Base-by-base conservation (phyloP, 169 alveolate species). In the Plasmodium reichenowi region DNA sequence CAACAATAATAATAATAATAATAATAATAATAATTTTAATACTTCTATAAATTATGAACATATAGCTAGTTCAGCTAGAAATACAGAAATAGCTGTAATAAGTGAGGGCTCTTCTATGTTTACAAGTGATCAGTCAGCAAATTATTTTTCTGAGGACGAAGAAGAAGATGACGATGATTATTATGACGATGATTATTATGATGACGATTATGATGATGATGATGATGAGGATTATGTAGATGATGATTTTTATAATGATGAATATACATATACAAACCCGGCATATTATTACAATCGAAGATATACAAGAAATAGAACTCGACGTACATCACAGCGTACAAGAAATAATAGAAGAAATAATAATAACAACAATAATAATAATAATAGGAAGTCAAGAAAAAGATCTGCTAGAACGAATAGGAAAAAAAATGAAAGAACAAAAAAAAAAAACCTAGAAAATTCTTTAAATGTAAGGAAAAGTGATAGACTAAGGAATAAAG, bases 81-180 rank as follows among this genome's bases (percentile, higher is more conserved):
- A 78, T 47, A 47, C 89, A 4, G 89, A 78, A 38, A 78, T 78
- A 12, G 89, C 89, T 20, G 70, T 78, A 2, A 78, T 78, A 50
- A 78, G 89, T 50, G 89, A 78, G 12, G 78, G 38, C 0, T 78
- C 89, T 8, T 78, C 89, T 15, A 56, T 52, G 47, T 78, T 78
- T 66, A 78, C 89, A 0, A 78, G 89, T 48, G 89, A 78, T 17
- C 89, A 78, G 17, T 78, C 89, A 3, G 89, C 89, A 8, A 66
- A 78, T 29, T 78, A 64, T 10, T 78, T 78, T 15, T 5, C 76
- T 8, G 89, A 64, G 2, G 89, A 78, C 6, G 88, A 75, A 38
- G 75, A 78, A 64, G 89, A 78, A 38, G 89, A 76, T 52, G 89
- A 76, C 64, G 74, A 76, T 2, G 88, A 76, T 9, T 64, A 76